These are phyloP conservation scores for Pelargonium australe DNA, from an alignment of 441 rosid species.

Conservation along the genomic window DNA sequence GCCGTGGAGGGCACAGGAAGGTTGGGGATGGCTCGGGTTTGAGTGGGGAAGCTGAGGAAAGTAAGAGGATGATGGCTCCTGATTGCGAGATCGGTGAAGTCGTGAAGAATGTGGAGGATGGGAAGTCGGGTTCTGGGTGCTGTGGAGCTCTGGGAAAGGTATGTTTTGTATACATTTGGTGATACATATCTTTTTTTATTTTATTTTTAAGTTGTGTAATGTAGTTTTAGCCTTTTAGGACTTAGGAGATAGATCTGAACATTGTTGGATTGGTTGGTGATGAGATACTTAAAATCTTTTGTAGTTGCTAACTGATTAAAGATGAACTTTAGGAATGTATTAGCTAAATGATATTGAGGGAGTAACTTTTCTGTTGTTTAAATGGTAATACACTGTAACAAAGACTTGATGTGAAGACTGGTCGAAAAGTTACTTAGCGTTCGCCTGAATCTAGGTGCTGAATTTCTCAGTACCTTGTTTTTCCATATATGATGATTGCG, in stretches of 20 bases:
- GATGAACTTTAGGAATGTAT: not conserved
- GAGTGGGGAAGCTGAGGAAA: conserved; percentile 27
- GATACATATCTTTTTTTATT: not conserved
- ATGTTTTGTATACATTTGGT: not conserved
- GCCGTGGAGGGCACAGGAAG: conserved; percentile 13
- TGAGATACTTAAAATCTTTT: not conserved
- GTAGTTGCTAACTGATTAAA: too few species aligned
- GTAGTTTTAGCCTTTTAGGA: not conserved
- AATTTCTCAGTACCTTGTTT: not conserved
- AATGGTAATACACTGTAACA: not conserved
- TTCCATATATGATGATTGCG: not conserved
- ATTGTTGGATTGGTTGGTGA: not conserved
- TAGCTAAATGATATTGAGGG: not conserved
- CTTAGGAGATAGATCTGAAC: conserved; percentile 8
- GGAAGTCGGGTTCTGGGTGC: conserved; percentile 25
- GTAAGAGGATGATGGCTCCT: conserved; percentile 24
- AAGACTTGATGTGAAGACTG: not conserved
- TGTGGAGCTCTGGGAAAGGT: conserved; percentile 35
- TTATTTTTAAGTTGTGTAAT: not conserved
- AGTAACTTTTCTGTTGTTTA: not conserved
- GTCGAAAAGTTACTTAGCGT: not conserved
- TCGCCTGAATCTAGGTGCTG: not conserved
- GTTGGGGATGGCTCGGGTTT: conserved; percentile 15
- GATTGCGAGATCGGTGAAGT: conserved; percentile 35
- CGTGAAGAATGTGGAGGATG: conserved; percentile 25